Evolutionary conservation across 129 eudicot species (phyloP), one percentile per base, ranked within the genome.

Genomic region (Pittosporum tobira): DNA sequence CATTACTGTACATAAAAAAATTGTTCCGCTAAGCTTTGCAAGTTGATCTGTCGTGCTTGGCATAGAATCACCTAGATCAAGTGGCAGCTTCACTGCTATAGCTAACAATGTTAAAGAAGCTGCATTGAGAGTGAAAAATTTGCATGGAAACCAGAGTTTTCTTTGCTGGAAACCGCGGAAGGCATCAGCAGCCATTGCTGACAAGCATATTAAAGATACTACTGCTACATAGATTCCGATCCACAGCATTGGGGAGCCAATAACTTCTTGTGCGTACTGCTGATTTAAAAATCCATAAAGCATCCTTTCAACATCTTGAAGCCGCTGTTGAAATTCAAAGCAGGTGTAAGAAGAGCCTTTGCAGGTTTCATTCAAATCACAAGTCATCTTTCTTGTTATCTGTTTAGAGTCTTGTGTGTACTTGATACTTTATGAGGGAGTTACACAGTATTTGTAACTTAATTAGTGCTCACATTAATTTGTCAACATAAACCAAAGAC

Each of bases 51-150:
- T 22, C 1, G 2, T 1, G 4, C 61, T 10, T 38, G 43, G 46
- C 81, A 66, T 64, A 26, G 8, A 4, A 20, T 57, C 70, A n/a
- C 22, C 66, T 11, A 76, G 50, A 61, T 76, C 81, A 13, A 75
- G 23, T 0, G 82, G 76, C 7, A 80, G 51, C 63, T 80, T 80
- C 73, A 75, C 13, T 10, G 19, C 45, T 29, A 61, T 25, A 45
- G 26, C 64, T 21, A 53, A n/a, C 21, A 21, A 16, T 30, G 57
- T 52, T 27, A 24, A 15, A 52, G 37, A 8, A 14, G 62, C 28
- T 19, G 59, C 36, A 13, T 25, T 25, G 19, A 28, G 22, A 14
- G 37, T 9, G 37, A 26, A 25, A 16, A 13, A 16, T 12, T 52
- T 52, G 37, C 59, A 52, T 11, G 37, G 37, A 15, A 27, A 52